Percentiles rank a stretch among this genome's conserved stretches.
phyloP scores from a whole-genome alignment of 192 early-diverging fungal species.

The Coemansia sp. region DNA sequence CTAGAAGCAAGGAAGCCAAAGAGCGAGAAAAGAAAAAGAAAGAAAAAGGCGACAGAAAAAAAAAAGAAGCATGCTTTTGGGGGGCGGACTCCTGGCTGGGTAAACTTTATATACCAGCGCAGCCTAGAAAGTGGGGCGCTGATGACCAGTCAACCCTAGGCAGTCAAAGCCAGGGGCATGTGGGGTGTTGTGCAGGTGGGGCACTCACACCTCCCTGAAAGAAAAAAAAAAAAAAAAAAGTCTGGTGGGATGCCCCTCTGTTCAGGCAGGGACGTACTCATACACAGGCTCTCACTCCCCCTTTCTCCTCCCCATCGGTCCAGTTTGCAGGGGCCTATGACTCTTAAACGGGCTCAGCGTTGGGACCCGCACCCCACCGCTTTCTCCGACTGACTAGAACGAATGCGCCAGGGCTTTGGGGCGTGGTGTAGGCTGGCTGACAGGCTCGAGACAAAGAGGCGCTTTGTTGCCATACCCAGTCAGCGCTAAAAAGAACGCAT shows the following conservation, averaged over 20 bases:
- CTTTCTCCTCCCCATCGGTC: neutral
- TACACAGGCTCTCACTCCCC: neutral
- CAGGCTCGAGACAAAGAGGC: neutral
- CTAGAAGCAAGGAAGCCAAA: neutral
- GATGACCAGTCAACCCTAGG: constrained; percentile 1
- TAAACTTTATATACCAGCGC: constrained; percentile 7
- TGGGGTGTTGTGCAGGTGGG: constrained; percentile 4
- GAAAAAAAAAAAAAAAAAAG: neutral
- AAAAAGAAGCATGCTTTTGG: neutral
- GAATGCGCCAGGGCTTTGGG: neutral
- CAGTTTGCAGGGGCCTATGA: neutral
- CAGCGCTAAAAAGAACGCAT: neutral
- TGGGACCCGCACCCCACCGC: neutral
- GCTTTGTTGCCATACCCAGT: neutral
- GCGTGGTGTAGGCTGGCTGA: neutral
- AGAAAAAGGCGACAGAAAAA: neutral
- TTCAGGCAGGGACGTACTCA: neutral
- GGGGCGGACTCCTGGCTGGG: constrained; percentile 3
- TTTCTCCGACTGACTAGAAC: neutral
- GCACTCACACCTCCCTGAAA: neutral
- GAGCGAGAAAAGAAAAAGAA: neutral
- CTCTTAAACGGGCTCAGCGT: neutral
- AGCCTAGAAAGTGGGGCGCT: neutral
- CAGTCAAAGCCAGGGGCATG: neutral
- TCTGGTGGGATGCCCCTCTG: neutral